phyloP scores from a whole-genome alignment of 768 basidiomycete species.

The Leccinum disarticulatum region DNA sequence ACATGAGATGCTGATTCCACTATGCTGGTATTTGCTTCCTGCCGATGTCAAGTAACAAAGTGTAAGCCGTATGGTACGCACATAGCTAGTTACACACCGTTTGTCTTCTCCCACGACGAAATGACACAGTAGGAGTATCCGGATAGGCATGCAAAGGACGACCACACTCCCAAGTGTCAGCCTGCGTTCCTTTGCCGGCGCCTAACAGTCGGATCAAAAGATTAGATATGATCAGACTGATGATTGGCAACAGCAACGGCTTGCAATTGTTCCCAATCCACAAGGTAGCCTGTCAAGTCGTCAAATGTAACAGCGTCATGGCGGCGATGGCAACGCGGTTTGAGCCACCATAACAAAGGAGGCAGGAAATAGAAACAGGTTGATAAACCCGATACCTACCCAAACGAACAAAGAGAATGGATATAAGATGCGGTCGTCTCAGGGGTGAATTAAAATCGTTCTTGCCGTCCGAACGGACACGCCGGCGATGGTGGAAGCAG shows the following conservation, averaged over 20 bases:
- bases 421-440: background rate
- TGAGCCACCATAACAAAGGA: constrained; percentile 7
- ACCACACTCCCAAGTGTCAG: background rate
- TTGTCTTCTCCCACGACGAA: background rate
- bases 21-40: background rate
- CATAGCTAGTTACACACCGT: background rate
- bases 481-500: background rate
- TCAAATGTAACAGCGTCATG: background rate
- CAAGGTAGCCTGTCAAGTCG: background rate
- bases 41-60: background rate
- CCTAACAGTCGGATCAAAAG: background rate
- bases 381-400: background rate
- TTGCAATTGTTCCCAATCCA: background rate
- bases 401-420: background rate
- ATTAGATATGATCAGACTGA: background rate
- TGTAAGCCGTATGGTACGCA: background rate
- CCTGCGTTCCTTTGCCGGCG: background rate
- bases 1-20: background rate
- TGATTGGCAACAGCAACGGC: background rate
- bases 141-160: background rate
- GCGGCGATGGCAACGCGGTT: background rate
- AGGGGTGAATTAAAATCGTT: background rate
- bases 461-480: background rate
- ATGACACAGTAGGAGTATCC: background rate
- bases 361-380: background rate